Conservation (phyloP, 2,329 filamentous ascomycete species). For the Penicillium digitatum region DNA sequence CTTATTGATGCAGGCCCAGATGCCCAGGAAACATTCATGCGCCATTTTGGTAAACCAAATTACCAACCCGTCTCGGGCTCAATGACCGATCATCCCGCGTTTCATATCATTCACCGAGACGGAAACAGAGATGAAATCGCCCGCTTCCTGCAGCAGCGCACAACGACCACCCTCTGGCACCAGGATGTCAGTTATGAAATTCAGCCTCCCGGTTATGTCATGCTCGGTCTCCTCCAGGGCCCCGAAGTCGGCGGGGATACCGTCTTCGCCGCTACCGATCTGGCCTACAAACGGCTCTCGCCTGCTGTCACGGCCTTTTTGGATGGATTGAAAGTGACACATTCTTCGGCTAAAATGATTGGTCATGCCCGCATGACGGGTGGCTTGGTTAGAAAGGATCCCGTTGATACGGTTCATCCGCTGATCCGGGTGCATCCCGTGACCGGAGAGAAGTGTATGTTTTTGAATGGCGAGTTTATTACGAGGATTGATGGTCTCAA, state of each 20-base stretch:
- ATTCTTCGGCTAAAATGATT: conserved; percentile 46
- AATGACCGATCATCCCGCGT: conserved; percentile 42
- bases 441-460: conserved; percentile 48
- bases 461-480: conserved; percentile 49
- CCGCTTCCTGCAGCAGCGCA: conserved; percentile 42
- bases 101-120: conserved; percentile 47
- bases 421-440: conserved; percentile 48
- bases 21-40: conserved; percentile 44
- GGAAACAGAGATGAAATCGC: conserved; percentile 44
- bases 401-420: conserved; percentile 45
- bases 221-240: conserved; percentile 48
- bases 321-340: conserved; percentile 36
- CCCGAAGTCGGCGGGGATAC: conserved; percentile 51
- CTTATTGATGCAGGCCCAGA: conserved; percentile 45
- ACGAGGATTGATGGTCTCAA: conserved; percentile 48
- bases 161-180: conserved; percentile 49
- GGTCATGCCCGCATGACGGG: conserved; percentile 41
- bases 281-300: conserved; percentile 49
- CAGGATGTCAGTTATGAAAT: conserved; percentile 50
- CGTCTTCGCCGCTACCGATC: conserved; percentile 45
- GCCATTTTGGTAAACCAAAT: conserved; percentile 46
- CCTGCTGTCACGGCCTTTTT: conserved; percentile 47
- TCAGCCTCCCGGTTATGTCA: conserved; percentile 47
- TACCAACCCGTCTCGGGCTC: conserved; percentile 46
- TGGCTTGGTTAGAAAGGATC: conserved; percentile 43